phyloP scores from a whole-genome alignment of 225 moss, liverwort and hornwort species.

The Physcomitrellopsis africana region DNA sequence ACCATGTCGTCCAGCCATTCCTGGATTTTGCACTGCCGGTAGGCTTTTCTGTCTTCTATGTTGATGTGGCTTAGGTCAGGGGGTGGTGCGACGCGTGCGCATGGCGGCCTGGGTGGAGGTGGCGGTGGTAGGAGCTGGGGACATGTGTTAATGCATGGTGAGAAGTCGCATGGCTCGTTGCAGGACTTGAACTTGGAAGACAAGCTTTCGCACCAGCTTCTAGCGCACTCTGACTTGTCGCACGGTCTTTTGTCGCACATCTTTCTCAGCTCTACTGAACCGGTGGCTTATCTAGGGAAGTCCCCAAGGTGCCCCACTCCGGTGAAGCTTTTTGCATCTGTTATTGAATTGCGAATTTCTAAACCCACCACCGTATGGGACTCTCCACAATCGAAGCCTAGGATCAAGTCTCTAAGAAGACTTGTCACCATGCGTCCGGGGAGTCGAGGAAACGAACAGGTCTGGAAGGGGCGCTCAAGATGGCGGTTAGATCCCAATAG shows the following conservation, averaged over 20 bases:
- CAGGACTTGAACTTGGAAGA: slow-evolving; percentile 36
- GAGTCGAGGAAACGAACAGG: neutral
- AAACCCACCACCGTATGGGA: no score
- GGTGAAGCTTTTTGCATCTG: no score
- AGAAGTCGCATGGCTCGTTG: slow-evolving; percentile 54
- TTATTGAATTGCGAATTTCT: no score
- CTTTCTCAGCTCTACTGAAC: neutral
- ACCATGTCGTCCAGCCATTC: slow-evolving; percentile 60
- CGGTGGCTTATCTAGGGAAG: neutral
- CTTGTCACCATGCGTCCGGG: neutral
- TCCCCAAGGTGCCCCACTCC: no score
- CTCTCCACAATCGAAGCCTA: neutral
- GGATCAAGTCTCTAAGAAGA: slow-evolving; percentile 23
- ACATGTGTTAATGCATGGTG: slow-evolving; percentile 53
- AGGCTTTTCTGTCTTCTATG: slow-evolving; percentile 41
- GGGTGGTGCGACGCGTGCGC: slow-evolving; percentile 43
- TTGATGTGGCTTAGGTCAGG: slow-evolving; percentile 47
- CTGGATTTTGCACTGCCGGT: slow-evolving; percentile 57
- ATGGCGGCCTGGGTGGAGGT: slow-evolving; percentile 31
- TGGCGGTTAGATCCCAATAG: slow-evolving; percentile 45
- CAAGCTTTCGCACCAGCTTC: slow-evolving; percentile 43
- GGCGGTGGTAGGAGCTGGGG: slow-evolving; percentile 17
- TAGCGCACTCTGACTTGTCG: slow-evolving; percentile 43
- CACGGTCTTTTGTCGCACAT: slow-evolving; percentile 62
- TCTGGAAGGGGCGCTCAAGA: slow-evolving; percentile 24